Conservation (phyloP, 2,329 filamentous ascomycete species). For the Colletotrichum euphorbiae region DNA sequence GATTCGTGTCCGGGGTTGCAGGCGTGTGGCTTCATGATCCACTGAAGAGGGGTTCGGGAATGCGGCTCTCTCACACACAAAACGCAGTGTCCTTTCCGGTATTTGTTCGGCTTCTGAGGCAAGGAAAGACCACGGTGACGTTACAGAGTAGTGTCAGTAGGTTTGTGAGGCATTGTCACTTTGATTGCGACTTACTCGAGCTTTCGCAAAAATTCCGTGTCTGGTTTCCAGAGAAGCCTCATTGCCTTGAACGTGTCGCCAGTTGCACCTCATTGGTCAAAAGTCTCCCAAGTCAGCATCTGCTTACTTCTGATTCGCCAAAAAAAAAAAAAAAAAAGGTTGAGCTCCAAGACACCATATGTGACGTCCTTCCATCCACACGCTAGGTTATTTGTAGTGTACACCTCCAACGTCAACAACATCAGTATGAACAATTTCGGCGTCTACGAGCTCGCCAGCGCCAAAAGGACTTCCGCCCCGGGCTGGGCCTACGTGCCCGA, state of each 20-base stretch:
- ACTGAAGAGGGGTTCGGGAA: slow-evolving; percentile 27
- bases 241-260: not conserved
- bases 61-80: not conserved
- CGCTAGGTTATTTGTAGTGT: too few species aligned
- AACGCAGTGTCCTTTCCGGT: not conserved
- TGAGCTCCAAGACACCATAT: not conserved
- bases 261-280: slow-evolving; percentile 21
- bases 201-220: not conserved
- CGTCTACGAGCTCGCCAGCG: slow-evolving; percentile 84
- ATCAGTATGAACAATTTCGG: slow-evolving; percentile 73
- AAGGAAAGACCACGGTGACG: not conserved
- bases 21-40: slow-evolving; percentile 17
- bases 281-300: slow-evolving; percentile 13
- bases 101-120: slow-evolving; percentile 1
- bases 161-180: not conserved
- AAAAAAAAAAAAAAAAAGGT: slow-evolving; percentile 26
- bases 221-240: not conserved
- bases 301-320: slow-evolving; percentile 26
- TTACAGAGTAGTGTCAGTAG: too few species aligned
- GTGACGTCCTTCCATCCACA: not conserved
- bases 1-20: slow-evolving; percentile 20
- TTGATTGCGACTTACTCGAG: not conserved
- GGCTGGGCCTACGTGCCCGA: slow-evolving; percentile 96
- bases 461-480: slow-evolving; percentile 76
- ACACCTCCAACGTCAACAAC: not conserved